These are phyloP conservation scores for Fraxinus baroniana DNA, from an alignment of 305 asterid species.

Conservation along the genomic window DNA sequence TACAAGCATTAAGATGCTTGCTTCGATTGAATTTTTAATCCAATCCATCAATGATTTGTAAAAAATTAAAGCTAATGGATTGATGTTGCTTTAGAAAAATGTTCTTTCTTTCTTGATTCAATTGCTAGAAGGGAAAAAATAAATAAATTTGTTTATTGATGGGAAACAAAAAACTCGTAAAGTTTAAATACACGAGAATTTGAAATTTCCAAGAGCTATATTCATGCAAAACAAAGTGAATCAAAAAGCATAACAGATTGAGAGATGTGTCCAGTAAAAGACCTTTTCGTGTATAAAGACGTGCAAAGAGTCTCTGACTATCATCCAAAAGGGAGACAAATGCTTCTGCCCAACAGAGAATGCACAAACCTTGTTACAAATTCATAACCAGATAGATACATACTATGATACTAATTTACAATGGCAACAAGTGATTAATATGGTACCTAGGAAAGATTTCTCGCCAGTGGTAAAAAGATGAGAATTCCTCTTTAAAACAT, in stretches of 20 bases:
- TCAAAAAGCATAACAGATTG: slow-evolving; percentile 20
- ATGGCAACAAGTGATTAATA: slow-evolving; percentile 9
- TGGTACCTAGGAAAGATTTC: slow-evolving; percentile 71
- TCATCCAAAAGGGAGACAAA: slow-evolving; percentile 74
- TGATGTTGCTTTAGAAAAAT: neutral
- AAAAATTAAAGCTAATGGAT: neutral
- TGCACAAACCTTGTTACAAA: slow-evolving; percentile 18
- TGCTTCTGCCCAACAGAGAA: slow-evolving; percentile 47
- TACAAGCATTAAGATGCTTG: neutral
- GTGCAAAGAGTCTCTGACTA: slow-evolving; percentile 78
- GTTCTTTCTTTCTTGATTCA: neutral
- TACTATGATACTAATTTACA: neutral
- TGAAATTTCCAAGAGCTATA: neutral
- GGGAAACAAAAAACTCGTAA: no score
- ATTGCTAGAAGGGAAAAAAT: neutral
- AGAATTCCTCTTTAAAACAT: slow-evolving; percentile 56
- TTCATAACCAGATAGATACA: slow-evolving; percentile 16
- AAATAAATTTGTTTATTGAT: no score
- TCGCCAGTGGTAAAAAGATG: slow-evolving; percentile 70
- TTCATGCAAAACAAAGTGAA: neutral
- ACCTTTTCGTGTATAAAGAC: slow-evolving; percentile 92
- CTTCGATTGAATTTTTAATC: neutral
- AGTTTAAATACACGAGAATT: neutral
- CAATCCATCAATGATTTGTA: neutral
- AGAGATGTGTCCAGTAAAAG: slow-evolving; percentile 16